Base-by-base conservation (phyloP, 2,329 filamentous ascomycete genomes). In the Aspergillus proliferans region DNA sequence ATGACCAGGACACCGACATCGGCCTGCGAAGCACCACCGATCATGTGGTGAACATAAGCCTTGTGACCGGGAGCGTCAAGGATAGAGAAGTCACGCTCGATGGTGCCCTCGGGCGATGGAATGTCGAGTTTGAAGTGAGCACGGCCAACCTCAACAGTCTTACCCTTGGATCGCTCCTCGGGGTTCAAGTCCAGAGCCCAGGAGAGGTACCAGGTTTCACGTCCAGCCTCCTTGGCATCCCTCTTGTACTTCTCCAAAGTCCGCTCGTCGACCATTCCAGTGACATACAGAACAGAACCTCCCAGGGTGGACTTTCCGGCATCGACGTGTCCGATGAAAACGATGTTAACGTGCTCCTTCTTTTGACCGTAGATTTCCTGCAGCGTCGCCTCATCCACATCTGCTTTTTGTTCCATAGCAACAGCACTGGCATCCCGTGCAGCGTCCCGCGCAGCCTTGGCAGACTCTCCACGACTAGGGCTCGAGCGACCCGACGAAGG, bases 191-290 rank as follows among this genome's bases (percentile, higher is more conserved):
- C 93, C 61, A 98, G 81, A 53, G 91, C 94, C 93, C 94, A 98
- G 40, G 93, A 98, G 19, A 98, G 80, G 70, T 97, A 98, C 93
- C 93, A 98, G 3, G 92, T 95, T 75, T 97, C 93, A 76, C 91
- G 87, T 47, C 93, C 93, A 56, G 93, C 80, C 9, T 97, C 93
- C 77, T 95, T 97, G 45, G 93, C 92, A 64, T 98, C 94, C 60
- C 83, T 84, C 81, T 92, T 95, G 78, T 95, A 95, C 74, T 98
- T 98, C 47, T 98, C 93, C 79, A 98, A 83, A 33, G 93, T 98
- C 68, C 93, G 84, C 73, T 98, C 90, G 65, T 98, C 94, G n/a
- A 98, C 93, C 93, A 97, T 98, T 52, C 93, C 93, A 4, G 92
- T 96, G 46, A 83, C 84, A 69, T 93, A 95, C 12, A 98, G 78